phyloP scores from a whole-genome alignment of 805 yeast species.

The Metschnikowia dekortorum region DNA sequence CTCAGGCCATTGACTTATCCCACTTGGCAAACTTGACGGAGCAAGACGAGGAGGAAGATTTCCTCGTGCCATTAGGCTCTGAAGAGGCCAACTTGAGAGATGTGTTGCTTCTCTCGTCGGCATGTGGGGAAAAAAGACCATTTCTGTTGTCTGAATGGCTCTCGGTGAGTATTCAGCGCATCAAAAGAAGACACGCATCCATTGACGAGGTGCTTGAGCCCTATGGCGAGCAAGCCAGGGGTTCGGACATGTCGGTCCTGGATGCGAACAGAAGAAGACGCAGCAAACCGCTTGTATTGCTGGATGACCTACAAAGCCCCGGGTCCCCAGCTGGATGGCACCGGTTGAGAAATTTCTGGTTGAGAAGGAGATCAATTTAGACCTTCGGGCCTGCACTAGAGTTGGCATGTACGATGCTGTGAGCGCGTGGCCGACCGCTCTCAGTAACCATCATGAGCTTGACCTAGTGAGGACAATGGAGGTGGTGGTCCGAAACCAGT shows the following conservation, averaged over 20 bases:
- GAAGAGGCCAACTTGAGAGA: not conserved
- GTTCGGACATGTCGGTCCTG: too few relatives aligned
- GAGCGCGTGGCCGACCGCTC: too few relatives aligned
- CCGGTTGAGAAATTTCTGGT: not conserved
- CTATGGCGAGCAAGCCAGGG: not conserved
- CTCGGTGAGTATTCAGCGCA: not conserved
- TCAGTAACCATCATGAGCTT: too few relatives aligned
- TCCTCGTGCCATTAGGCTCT: not conserved
- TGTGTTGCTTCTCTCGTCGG: not conserved
- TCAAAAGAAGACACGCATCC: not conserved
- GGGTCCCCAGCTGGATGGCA: not conserved
- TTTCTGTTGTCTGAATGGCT: slow-evolving; percentile 1
- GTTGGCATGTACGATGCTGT: too few relatives aligned
- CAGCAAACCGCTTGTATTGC: not conserved
- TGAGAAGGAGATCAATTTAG: not conserved
- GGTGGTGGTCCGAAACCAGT: too few relatives aligned
- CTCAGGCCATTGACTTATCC: not conserved
- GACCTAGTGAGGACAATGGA: too few relatives aligned
- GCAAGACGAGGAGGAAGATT: not conserved
- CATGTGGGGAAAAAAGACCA: not conserved
- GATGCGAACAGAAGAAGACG: not conserved
- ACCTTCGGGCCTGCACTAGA: not conserved
- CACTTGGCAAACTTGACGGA: not conserved
- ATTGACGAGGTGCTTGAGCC: not conserved
- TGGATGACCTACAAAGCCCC: not conserved